Base-by-base conservation (phyloP, 1,284 basidiomycete species). In the Trametes versicolor region DNA sequence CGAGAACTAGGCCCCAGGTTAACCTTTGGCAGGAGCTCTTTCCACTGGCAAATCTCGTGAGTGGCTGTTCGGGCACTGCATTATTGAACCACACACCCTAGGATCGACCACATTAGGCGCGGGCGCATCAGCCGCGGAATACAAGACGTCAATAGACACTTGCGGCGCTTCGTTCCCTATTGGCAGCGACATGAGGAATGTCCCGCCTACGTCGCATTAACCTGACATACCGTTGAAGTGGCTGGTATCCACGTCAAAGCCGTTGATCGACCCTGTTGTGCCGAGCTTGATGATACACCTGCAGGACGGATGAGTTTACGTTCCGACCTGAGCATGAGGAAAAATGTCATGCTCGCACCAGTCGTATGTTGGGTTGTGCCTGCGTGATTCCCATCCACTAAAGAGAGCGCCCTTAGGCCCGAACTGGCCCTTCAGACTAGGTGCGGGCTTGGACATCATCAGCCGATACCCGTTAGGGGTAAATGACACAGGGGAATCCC, bases 221-320 rank as follows among this genome's bases (percentile, higher is more conserved):
- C 27, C 19, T 7, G 12, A 23, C 60, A 48, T 39, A 64, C 97
- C 97, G 70, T 91, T 94, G 81, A 99, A 99, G 76, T 97, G 90
- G n/a, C 92, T 85, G 0, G 97, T 99, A 77, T 99, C 98, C 43
- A 99, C 86, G 76, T 99, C 97, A 75, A 98, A 95, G 1, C 96
- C 96, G n/a, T 82, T 76, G 57, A 99, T 81, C 5, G 83, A 85
- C 0, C 94, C 94, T 7, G 88, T 83, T 0, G 94, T 90, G 1
- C 96, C 97, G 4, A 99, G 86, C 73, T 91, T 89, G 74, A 99
- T 88, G 75, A 98, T 96, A 65, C 90, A 94, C 95, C 94, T 96
- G 29, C 32, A 21, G 13, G 10, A 12, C n/a, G n/a, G 9, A 17
- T 61, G 32, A 23, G 67, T 29, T 51, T n/a, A 54, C 25, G 52